A percentile compares a stretch with the other conserved stretches of the same genome.
These are phyloP conservation scores for Chaetoceros muelleri DNA, from an alignment of 108 stramenopile species.

Conservation along the genomic window DNA sequence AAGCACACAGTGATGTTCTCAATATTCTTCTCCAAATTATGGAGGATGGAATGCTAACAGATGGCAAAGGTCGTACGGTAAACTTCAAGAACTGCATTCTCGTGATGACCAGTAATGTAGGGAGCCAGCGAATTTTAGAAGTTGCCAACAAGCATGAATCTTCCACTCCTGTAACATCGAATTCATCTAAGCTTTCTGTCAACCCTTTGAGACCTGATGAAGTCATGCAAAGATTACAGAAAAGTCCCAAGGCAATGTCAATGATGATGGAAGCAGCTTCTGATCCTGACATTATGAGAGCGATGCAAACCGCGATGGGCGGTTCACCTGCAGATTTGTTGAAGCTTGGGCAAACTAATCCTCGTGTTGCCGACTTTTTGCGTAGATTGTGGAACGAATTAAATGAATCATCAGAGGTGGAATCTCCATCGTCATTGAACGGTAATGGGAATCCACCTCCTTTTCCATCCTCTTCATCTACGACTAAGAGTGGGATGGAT, in stretches of 20 bases:
- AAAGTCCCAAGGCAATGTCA: conserved; percentile 14
- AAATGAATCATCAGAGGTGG: conserved; percentile 6
- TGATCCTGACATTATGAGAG: conserved; percentile 18
- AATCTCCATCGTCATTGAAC: neutral
- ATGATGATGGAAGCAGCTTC: conserved; percentile 23
- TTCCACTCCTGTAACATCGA: too few species aligned
- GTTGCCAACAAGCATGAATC: conserved; percentile 21
- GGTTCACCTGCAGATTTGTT: conserved; percentile 28
- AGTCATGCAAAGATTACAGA: conserved; percentile 11
- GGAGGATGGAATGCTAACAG: conserved; percentile 96
- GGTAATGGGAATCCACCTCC: neutral
- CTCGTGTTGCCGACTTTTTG: conserved; percentile 18
- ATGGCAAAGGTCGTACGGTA: conserved; percentile 94
- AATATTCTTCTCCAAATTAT: conserved; percentile 92
- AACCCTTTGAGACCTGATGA: conserved; percentile 19
- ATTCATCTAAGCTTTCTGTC: neutral
- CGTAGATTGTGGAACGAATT: conserved; percentile 13
- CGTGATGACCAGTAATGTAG: conserved; percentile 95
- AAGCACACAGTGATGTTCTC: conserved; percentile 92
- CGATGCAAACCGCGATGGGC: conserved; percentile 26
- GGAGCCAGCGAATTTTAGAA: conserved; percentile 78
- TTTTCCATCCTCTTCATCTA: neutral
- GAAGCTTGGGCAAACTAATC: conserved; percentile 9
- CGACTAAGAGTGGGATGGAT: neutral
- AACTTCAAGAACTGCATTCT: conserved; percentile 91